Base-by-base conservation (phyloP, 1,284 basidiomycete species). In the Papiliotrema nemorosa region DNA sequence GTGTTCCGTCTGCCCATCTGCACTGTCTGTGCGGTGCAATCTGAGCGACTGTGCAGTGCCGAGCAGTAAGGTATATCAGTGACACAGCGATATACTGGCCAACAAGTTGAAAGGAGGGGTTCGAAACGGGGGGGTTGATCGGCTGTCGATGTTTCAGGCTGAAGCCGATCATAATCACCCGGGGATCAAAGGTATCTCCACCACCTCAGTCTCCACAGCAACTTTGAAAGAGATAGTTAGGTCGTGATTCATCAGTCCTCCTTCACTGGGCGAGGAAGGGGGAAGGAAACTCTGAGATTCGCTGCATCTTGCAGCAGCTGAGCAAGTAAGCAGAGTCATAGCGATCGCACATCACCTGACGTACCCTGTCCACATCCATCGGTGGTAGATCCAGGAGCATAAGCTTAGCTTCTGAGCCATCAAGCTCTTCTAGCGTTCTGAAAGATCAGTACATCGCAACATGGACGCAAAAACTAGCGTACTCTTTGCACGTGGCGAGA, bases 381-480 rank as follows among this genome's bases (percentile, higher is more conserved):
- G 70, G 70, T 0, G 72, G 72, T 6, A 74, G 51, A 47, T 72
- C 70, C 1, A 74, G 63, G 12, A 74, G 53, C 64, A 74, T 68
- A 43, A 72, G 51, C 54, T 67, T 74, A 2, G 67, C 69, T 52
- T 74, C 72, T 5, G 67, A 65, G 6, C 69, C 63, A 45, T 73
- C 72, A 2, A 70, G 59, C 47, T 72, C 70, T 53, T 72, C 72
- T n/a, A 71, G 55, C 0, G 66, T 69, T 36, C 68, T 69, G 34
- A 0, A 9, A 13, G 20, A 12, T 36, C n/a, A 43, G 36, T 44
- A 31, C 21, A 20, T 13, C 29, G 26, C 22, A 18, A 5, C 3
- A 22, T 20, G n/a, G 21, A 3, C 25, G 3, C 3, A 9, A 27
- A 16, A 12, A 9, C 37, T 29, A 24, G 51, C 69, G 48, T 44